Percentiles rank a stretch among this genome's conserved stretches.
Conservation (phyloP, 2,329 filamentous ascomycete genomes). For the Colletotrichum paranaense region DNA sequence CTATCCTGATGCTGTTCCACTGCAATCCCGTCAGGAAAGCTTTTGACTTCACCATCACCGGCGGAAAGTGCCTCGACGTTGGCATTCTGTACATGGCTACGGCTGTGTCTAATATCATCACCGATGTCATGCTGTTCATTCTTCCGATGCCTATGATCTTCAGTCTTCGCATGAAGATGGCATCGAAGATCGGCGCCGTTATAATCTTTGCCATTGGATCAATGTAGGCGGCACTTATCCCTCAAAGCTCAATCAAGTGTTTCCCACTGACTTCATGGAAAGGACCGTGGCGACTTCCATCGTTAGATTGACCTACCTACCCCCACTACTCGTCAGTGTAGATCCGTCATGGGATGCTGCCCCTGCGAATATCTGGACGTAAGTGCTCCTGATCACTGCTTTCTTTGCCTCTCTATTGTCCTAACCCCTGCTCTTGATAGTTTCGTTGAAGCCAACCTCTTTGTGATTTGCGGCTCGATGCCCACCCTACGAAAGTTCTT, state of each 20-base stretch:
- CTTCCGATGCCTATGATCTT: constrained; percentile 59
- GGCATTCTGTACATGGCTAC: constrained; percentile 61
- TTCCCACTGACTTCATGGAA: neutral
- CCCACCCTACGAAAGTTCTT: constrained; percentile 54
- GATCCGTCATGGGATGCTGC: constrained; percentile 33
- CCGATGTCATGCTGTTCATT: constrained; percentile 58
- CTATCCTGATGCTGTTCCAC: constrained; percentile 49
- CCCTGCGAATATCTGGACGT: constrained; percentile 34
- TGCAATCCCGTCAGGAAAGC: constrained; percentile 48
- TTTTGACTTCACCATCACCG: constrained; percentile 44
- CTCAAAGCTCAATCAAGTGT: too few relatives aligned
- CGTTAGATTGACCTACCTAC: constrained; percentile 18
- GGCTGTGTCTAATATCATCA: constrained; percentile 59
- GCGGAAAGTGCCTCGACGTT: constrained; percentile 55
- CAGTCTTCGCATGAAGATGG: constrained; percentile 54
- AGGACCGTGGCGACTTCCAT: constrained; percentile 31
- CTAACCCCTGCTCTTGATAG: constrained; percentile 16
- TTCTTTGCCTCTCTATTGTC: too few relatives aligned
- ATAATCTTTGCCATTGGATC: constrained; percentile 57
- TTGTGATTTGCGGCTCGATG: constrained; percentile 53
- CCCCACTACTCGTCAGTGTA: constrained; percentile 9
- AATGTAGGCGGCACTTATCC: constrained; percentile 33
- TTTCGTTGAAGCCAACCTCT: constrained; percentile 52
- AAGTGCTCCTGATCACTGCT: neutral
- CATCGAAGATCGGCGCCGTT: constrained; percentile 58